phyloP scores from a whole-genome alignment of 2,329 filamentous ascomycete genomes.

The Pestalotiopsis sp. region DNA sequence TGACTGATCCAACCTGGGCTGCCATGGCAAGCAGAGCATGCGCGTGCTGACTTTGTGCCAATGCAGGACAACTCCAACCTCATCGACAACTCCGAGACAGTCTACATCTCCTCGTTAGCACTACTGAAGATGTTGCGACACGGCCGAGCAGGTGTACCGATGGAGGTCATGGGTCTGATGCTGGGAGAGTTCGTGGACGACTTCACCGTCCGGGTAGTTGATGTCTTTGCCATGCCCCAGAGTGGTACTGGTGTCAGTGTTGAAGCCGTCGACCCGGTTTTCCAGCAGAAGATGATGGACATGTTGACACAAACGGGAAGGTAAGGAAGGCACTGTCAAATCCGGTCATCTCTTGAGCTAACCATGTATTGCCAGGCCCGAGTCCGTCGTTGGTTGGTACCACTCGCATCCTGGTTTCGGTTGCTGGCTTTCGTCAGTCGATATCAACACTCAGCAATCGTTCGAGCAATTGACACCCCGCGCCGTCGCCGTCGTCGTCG shows the following conservation, averaged over 20 bases:
- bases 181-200: conserved; percentile 98
- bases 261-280: conserved; percentile 96
- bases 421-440: conserved; percentile 97
- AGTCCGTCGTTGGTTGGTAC: conserved; percentile 99
- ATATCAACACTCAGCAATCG: conserved; percentile 99
- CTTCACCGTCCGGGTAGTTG: conserved; percentile 96
- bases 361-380: conserved; percentile 62
- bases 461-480: conserved; percentile 98
- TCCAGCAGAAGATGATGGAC: conserved; percentile 99
- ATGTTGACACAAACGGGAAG: conserved; percentile 97
- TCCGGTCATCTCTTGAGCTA: neutral
- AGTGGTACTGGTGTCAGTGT: conserved; percentile 98
- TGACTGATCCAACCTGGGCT: conserved; percentile 12
- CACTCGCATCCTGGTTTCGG: conserved; percentile 99
- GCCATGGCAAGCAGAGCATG: too few relatives aligned
- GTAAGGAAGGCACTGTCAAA: conserved; percentile 48
- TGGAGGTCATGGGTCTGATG: conserved; percentile 99
- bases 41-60: neutral
- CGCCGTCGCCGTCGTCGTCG: conserved; percentile 95
- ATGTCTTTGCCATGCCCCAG: conserved; percentile 99
- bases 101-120: conserved; percentile 97
- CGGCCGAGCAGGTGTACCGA: conserved; percentile 94
- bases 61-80: conserved; percentile 82
- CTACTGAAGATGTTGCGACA: conserved; percentile 98
- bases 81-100: conserved; percentile 98